Conservation (phyloP, 1,284 basidiomycete species). For the Ustilago tritici region DNA sequence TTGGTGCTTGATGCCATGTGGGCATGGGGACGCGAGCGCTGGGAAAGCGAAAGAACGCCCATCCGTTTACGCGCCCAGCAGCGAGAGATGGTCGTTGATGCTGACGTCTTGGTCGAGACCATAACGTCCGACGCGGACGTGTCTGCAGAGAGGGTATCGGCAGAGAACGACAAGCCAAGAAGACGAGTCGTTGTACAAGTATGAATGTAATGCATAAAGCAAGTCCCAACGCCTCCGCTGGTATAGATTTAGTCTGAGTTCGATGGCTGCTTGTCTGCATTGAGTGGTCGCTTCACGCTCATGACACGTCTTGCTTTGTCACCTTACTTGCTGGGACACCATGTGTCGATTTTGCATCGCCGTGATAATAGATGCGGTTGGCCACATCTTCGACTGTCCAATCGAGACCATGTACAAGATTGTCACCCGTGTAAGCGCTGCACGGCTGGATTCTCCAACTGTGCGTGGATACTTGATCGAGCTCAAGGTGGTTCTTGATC, state of each 20-base stretch:
- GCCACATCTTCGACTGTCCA: constrained; percentile 94
- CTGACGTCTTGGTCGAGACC: constrained; percentile 20
- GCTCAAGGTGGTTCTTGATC: constrained; percentile 74
- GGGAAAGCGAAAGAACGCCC: constrained; percentile 56
- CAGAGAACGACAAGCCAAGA: constrained; percentile 10
- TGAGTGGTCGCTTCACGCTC: not conserved
- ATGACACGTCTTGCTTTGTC: constrained; percentile 7
- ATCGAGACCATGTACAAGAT: constrained; percentile 85
- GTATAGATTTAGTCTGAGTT: not conserved
- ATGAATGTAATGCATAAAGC: constrained; percentile 8
- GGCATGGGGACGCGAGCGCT: constrained; percentile 72
- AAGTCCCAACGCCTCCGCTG: not conserved
- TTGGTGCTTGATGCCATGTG: constrained; percentile 83
- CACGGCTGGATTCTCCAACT: constrained; percentile 91
- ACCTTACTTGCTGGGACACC: not conserved
- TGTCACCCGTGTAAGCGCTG: constrained; percentile 88
- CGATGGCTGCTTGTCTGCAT: not conserved
- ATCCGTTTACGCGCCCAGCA: constrained; percentile 17
- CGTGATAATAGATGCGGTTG: constrained; percentile 66
- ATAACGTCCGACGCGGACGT: not conserved
- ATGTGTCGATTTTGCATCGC: constrained; percentile 30
- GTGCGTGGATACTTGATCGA: constrained; percentile 77
- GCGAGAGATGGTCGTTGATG: constrained; percentile 5
- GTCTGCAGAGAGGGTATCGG: constrained; percentile 4
- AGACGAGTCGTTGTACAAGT: constrained; percentile 46